These are phyloP conservation scores for Triticum timopheevii DNA, from an alignment of 176 grass and related monocot genomes.

Conservation along the genomic window DNA sequence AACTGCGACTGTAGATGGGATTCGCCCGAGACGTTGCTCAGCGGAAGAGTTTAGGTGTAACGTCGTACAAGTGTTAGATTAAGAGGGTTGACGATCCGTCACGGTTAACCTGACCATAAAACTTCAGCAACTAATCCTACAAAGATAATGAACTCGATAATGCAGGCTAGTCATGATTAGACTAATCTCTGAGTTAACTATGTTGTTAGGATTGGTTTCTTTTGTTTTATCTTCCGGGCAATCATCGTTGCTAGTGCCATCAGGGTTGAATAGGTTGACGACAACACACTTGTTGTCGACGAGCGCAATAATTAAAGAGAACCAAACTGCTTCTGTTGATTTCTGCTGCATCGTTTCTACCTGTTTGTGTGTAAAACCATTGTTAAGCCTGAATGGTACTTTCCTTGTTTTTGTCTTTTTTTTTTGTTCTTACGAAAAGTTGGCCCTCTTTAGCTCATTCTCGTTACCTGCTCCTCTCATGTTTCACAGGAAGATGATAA, in stretches of 20 bases:
- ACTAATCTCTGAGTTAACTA: too few species aligned
- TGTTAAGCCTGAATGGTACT: background rate
- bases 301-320: background rate
- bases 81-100: too few species aligned
- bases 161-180: too few species aligned
- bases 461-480: background rate
- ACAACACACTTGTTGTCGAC: background rate
- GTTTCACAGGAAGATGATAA: conserved; percentile 52
- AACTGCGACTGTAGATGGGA: too few species aligned
- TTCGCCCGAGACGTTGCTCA: too few species aligned
- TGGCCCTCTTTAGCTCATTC: background rate
- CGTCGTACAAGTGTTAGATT: too few species aligned
- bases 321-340: background rate
- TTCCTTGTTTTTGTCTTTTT: background rate
- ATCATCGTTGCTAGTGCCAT: background rate
- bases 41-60: too few species aligned
- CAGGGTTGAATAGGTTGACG: background rate
- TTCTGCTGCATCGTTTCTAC: background rate
- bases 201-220: too few species aligned
- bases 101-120: too few species aligned
- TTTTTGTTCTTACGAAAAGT: background rate
- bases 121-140: too few species aligned
- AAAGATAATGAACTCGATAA: too few species aligned
- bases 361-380: background rate
- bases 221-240: too few species aligned